Conservation (phyloP, 2,329 filamentous ascomycete species). For the Aspergillus sclerotialis region DNA sequence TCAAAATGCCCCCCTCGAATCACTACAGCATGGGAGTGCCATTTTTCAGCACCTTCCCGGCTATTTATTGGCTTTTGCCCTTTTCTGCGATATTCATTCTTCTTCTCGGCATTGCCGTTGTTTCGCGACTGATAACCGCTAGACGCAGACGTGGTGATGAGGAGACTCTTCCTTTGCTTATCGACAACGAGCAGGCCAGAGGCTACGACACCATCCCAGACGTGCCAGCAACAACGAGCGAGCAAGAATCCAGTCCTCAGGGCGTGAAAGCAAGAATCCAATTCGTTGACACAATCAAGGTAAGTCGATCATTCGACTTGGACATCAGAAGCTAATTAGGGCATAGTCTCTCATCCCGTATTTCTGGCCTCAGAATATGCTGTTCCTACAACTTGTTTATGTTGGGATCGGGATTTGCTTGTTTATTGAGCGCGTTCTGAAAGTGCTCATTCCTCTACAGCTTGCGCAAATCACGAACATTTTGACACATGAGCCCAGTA, state of each 20-base stretch:
- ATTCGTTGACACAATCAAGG: conserved; percentile 1
- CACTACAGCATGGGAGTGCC: no score
- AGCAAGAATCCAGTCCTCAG: not conserved
- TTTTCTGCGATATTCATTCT: conserved; percentile 56
- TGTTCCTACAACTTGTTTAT: conserved; percentile 60
- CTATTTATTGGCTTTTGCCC: conserved; percentile 30
- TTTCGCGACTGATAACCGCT: conserved; percentile 2
- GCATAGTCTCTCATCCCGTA: conserved; percentile 66
- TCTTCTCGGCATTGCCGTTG: conserved; percentile 9
- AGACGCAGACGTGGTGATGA: conserved; percentile 9
- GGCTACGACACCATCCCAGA: conserved; percentile 33
- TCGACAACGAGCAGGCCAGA: conserved; percentile 10
- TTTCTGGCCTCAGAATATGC: conserved; percentile 66
- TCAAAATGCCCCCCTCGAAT: no score
- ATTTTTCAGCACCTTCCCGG: not conserved
- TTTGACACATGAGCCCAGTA: conserved; percentile 46
- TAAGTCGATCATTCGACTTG: not conserved
- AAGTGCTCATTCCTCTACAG: conserved; percentile 72
- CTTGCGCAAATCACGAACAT: conserved; percentile 71
- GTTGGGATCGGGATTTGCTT: conserved; percentile 61
- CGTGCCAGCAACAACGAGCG: conserved; percentile 8
- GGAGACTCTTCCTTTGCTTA: conserved; percentile 14
- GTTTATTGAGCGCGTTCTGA: conserved; percentile 63
- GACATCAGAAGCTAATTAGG: conserved; percentile 4
- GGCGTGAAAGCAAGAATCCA: not conserved